These are phyloP conservation scores for Candida piceae DNA, from an alignment of 805 yeast genomes.

Conservation along the genomic window DNA sequence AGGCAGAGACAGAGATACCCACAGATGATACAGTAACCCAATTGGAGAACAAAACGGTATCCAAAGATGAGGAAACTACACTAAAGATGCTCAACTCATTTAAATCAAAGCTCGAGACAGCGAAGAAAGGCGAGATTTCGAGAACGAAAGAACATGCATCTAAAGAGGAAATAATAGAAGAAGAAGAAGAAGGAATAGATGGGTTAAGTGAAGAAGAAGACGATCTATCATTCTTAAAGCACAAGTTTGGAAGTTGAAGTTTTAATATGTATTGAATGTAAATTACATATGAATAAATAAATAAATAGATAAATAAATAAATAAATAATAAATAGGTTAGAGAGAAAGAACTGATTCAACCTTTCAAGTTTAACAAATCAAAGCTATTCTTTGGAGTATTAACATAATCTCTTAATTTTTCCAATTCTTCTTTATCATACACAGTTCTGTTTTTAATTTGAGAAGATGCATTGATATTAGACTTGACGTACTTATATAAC, in stretches of 20 bases:
- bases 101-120: conserved; percentile 1
- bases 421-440: conserved; percentile 32
- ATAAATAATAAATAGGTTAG: not conserved
- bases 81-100: not conserved
- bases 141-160: not conserved
- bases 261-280: too few relatives aligned
- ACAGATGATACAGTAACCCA: too few relatives aligned
- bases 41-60: too few relatives aligned
- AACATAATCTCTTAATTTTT: conserved; percentile 32
- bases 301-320: conserved; percentile 1
- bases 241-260: conserved; percentile 10
- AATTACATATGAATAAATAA: not conserved
- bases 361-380: conserved; percentile 27
- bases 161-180: not conserved
- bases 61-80: too few relatives aligned
- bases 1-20: conserved; percentile 1
- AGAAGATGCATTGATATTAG: conserved; percentile 32
- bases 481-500: conserved; percentile 39
- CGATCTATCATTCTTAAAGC: conserved; percentile 11
- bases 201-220: conserved; percentile 15
- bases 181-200: conserved; percentile 11
- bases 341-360: conserved; percentile 3
- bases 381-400: conserved; percentile 31
- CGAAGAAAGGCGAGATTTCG: too few relatives aligned
- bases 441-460: conserved; percentile 34